Evolutionary conservation across 768 basidiomycete species (phyloP).

Genomic region (Collybia nuda): DNA sequence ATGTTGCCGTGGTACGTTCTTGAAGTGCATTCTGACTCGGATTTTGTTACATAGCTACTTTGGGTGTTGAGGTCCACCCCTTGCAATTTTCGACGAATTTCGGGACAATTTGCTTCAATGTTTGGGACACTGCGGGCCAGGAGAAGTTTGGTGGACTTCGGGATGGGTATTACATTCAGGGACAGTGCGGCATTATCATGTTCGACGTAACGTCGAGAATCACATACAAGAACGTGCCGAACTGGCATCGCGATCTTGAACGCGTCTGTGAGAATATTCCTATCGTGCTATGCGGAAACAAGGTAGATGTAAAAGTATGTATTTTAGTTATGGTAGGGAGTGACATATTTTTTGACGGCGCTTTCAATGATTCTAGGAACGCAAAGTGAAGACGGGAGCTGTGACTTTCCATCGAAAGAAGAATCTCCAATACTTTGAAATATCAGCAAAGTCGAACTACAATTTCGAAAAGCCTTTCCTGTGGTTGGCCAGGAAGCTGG

Average conservation of each 20-base stretch:
- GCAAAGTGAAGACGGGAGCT: conserved; percentile 98
- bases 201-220: conserved; percentile 99
- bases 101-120: conserved; percentile 98
- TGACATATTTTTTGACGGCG: conserved; percentile 5
- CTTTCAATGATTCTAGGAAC: conserved; percentile 61
- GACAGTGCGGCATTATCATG: conserved; percentile 99
- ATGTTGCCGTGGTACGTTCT: conserved; percentile 15
- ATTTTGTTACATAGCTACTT: conserved; percentile 67
- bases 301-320: conserved; percentile 97
- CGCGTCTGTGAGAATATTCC: conserved; percentile 99
- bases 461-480: conserved; percentile 99
- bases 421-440: conserved; percentile 99
- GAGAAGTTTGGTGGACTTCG: conserved; percentile 99
- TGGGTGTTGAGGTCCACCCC: conserved; percentile 99
- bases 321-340: conserved; percentile 6
- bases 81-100: conserved; percentile 96
- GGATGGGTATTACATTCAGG: conserved; percentile 95
- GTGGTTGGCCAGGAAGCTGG: conserved; percentile 97
- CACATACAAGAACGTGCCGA: conserved; percentile 99
- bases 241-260: conserved; percentile 99
- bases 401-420: conserved; percentile 99
- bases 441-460: conserved; percentile 99
- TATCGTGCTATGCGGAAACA: conserved; percentile 99
- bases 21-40: conserved; percentile 11
- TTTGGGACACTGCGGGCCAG: conserved; percentile 99